Conservation (phyloP, 164 flowering plant species). For the Kalanchoe fedtschenkoi region DNA sequence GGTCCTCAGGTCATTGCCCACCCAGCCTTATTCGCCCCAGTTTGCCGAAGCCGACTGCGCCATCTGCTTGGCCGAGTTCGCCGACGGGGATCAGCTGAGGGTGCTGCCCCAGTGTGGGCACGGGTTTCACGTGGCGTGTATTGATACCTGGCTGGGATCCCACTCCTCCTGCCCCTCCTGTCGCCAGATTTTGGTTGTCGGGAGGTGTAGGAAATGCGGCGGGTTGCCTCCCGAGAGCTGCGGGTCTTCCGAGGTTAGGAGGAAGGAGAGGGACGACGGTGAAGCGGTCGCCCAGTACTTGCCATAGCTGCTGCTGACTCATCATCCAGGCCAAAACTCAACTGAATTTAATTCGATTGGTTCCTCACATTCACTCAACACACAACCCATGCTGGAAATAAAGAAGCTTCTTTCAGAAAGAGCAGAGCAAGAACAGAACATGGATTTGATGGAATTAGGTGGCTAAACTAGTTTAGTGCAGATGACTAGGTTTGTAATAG, state of each 20-base stretch:
- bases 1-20: conserved; percentile 60
- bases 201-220: conserved; percentile 49
- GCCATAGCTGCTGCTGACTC: not conserved
- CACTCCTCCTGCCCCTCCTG: conserved; percentile 89
- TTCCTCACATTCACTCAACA: not conserved
- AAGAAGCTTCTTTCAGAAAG: not conserved
- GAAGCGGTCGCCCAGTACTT: not conserved
- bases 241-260: not conserved
- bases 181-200: conserved; percentile 51
- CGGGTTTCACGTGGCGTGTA: conserved; percentile 70
- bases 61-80: conserved; percentile 76
- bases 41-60: conserved; percentile 49
- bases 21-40: conserved; percentile 21
- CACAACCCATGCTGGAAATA: too few relatives aligned
- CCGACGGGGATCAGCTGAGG: conserved; percentile 63
- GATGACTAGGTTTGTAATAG: too few relatives aligned
- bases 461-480: not conserved
- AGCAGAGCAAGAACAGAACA: not conserved
- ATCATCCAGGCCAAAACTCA: not conserved
- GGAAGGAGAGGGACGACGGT: not conserved
- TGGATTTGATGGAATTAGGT: not conserved
- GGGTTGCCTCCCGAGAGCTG: not conserved
- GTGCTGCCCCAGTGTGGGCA: conserved; percentile 86
- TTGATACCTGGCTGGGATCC: conserved; percentile 27
- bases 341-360: not conserved